A percentile compares a stretch with the other conserved stretches of the same genome.
Evolutionary conservation across 257 asterid genomes (phyloP).

Genomic region (Solanum arcanum): DNA sequence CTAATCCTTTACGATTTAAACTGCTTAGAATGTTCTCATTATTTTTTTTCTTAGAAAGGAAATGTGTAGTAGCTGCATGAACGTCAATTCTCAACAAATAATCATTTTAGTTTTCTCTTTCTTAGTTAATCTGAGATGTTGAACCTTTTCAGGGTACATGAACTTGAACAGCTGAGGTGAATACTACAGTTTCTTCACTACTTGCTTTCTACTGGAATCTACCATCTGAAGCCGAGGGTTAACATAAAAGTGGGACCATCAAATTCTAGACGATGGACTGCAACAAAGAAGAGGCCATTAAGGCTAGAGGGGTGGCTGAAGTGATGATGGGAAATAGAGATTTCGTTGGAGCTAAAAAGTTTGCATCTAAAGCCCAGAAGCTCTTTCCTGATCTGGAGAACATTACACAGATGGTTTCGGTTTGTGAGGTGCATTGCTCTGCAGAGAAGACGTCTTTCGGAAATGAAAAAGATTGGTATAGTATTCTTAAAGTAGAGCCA

Average conservation of each 20-base stretch:
- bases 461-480: slow-evolving; percentile 46
- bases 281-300: slow-evolving; percentile 31
- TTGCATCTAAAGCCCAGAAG: slow-evolving; percentile 29
- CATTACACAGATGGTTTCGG: slow-evolving; percentile 28
- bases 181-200: background rate
- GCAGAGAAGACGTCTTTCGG: slow-evolving; percentile 12
- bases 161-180: background rate
- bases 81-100: background rate
- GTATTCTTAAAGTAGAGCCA: slow-evolving; percentile 34
- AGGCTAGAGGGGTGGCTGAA: slow-evolving; percentile 35
- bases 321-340: slow-evolving; percentile 40
- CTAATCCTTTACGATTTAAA: background rate
- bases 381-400: slow-evolving; percentile 29
- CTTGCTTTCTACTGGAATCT: background rate
- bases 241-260: background rate
- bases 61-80: background rate
- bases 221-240: background rate
- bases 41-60: background rate
- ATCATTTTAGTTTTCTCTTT: background rate
- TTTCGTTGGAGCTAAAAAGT: slow-evolving; percentile 27
- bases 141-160: background rate
- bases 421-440: slow-evolving; percentile 54
- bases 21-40: background rate
- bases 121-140: background rate
- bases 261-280: slow-evolving; percentile 28